A percentile compares a stretch with the other conserved stretches of the same genome.
Conservation (phyloP, 208 protist species). For the Crithidia expoeki region DNA sequence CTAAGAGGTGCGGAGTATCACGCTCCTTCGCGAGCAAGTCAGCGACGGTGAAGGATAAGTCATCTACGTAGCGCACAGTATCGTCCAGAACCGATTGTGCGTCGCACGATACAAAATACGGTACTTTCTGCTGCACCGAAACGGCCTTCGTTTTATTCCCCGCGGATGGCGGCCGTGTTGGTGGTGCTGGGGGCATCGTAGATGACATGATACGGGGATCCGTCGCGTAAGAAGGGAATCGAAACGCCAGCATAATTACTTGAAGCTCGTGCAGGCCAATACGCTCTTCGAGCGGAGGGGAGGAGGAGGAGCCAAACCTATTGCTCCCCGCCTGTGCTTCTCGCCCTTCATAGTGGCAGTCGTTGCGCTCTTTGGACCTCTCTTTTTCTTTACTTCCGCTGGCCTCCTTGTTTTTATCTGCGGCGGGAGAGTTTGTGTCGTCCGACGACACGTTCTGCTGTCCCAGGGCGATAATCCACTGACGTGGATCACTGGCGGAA, state of each 20-base stretch:
- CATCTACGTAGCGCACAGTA: constrained; percentile 13
- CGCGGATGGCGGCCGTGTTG: not conserved
- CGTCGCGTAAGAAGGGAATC: not conserved
- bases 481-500: constrained; percentile 13
- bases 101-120: not conserved
- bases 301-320: not conserved
- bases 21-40: not conserved
- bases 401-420: not conserved
- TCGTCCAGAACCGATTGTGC: not conserved
- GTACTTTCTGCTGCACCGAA: not conserved
- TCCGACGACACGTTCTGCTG: not conserved
- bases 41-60: constrained; percentile 8
- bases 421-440: not conserved
- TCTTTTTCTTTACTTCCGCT: not conserved
- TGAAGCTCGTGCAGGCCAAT: constrained; percentile 59
- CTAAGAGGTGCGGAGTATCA: not conserved
- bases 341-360: not conserved
- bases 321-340: not conserved
- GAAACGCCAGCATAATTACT: constrained; percentile 57
- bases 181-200: not conserved
- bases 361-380: not conserved
- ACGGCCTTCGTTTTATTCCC: not conserved
- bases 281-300: constrained; percentile 46
- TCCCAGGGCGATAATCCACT: constrained; percentile 49
- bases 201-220: not conserved